phyloP scores from a whole-genome alignment of 139 green algal species.

The Chlamydomonas eustigma region DNA sequence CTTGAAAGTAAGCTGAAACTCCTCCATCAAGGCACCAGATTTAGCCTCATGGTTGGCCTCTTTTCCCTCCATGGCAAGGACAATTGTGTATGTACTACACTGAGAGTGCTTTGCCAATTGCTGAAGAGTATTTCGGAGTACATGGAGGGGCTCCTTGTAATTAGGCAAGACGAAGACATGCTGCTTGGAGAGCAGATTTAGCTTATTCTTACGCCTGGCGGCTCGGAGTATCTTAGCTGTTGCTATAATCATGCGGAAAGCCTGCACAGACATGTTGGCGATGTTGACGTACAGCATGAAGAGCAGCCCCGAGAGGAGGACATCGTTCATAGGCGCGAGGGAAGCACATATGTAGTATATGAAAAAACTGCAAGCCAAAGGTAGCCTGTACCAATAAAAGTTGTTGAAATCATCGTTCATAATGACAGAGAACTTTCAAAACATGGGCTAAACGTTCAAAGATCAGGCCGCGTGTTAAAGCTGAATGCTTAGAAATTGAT shows the following conservation, averaged over 20 bases:
- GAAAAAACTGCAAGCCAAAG: neutral
- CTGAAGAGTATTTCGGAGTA: slow-evolving; percentile 28
- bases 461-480: too few species aligned
- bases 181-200: slow-evolving; percentile 9
- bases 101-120: slow-evolving; percentile 21
- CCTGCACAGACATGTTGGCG: slow-evolving; percentile 19
- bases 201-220: slow-evolving; percentile 1
- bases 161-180: slow-evolving; percentile 45
- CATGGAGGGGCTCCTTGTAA: slow-evolving; percentile 36
- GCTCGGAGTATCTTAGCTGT: slow-evolving; percentile 7
- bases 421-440: too few species aligned
- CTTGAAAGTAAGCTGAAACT: slow-evolving; percentile 27
- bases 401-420: neutral
- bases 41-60: slow-evolving; percentile 28
- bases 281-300: slow-evolving; percentile 16
- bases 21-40: slow-evolving; percentile 23
- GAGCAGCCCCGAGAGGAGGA: neutral
- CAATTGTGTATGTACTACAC: slow-evolving; percentile 26
- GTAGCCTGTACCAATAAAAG: neutral
- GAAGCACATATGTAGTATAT: neutral
- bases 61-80: slow-evolving; percentile 40
- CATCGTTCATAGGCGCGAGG: neutral
- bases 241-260: slow-evolving; percentile 22
- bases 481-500: too few species aligned
- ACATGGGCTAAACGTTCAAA: too few species aligned